Base-by-base conservation (phyloP, 352 stramenopile species). In the Phytophthora sp. region DNA sequence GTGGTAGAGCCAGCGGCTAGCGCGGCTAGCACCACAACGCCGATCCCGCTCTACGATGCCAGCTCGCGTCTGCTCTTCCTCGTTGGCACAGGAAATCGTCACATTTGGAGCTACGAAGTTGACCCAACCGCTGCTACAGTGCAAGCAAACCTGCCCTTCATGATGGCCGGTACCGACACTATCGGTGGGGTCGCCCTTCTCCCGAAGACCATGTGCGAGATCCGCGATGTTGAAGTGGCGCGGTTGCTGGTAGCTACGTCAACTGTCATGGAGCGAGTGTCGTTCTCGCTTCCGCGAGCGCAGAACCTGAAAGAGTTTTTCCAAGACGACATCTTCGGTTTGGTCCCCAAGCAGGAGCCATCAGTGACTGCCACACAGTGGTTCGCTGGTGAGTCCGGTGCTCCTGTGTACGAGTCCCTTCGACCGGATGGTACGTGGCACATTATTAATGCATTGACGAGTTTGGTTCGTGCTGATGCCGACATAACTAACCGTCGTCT, bases 51-150 rank as follows among this genome's bases (percentile, higher is more conserved):
- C 7, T 95, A 90, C 55, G 84, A 95, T 44, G 63, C 71, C 12
- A 89, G 71, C 30, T 92, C 86, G 21, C 79, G 63, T 20, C 52
- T 93, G 52, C 73, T 93, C 24, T 91, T 92, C 52, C 77, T 95
- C 26, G 73, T 90, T 18, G 79, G 78, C 4, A 72, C 80, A 3
- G 86, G 86, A 44, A 85, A 77, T 35, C 82, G 84, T 11, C 77
- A 90, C 33, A 77, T 95, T 49, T 87, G 81, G 76, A 93, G 84
- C 62, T 95, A 81, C 46, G 84, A 95, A 66, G 67, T 95, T 21
- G 74, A 86, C 15, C 59, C 71, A 0, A 41, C 63, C 29, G 58
- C 58, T 42, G 57, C 74, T 15, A 74, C 58, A 5, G 79, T 83
- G 26, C 70, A 92, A 27, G 65, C 76, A 29, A 93, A 93, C 47